Evolutionary conservation across 2,329 filamentous ascomycete genomes (phyloP).

Genomic region (Paecilomyces niveus): DNA sequence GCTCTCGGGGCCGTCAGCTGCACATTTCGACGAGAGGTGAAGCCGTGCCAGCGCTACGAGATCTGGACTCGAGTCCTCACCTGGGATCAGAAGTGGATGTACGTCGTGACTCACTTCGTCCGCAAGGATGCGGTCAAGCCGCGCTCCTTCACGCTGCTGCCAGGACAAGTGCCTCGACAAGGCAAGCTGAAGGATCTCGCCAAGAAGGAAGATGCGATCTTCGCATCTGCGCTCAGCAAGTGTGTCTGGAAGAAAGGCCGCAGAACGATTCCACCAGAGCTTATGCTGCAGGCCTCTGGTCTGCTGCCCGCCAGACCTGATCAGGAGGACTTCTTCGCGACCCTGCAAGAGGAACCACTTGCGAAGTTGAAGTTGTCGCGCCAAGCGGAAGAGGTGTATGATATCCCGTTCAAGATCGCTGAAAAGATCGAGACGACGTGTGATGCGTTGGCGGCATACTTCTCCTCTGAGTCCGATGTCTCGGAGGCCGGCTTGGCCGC

Average conservation of each 20-base stretch:
- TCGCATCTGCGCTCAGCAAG: slow-evolving; percentile 10
- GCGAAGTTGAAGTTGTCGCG: slow-evolving; percentile 7
- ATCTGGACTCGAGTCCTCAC: slow-evolving; percentile 18
- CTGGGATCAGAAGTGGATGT: slow-evolving; percentile 26
- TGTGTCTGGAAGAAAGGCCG: slow-evolving; percentile 12
- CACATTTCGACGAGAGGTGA: slow-evolving; percentile 16
- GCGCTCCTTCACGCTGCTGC: slow-evolving; percentile 7
- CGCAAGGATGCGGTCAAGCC: slow-evolving; percentile 7
- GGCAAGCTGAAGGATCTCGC: slow-evolving; percentile 8
- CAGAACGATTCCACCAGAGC: slow-evolving; percentile 23
- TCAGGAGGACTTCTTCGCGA: slow-evolving; percentile 7
- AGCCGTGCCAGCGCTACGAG: slow-evolving; percentile 16
- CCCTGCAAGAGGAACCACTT: slow-evolving; percentile 6
- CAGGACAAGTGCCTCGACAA: slow-evolving; percentile 2
- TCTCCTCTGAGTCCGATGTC: neutral
- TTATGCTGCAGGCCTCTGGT: slow-evolving; percentile 18
- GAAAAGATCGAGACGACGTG: slow-evolving; percentile 7
- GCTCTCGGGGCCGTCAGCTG: slow-evolving; percentile 14
- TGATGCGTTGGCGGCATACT: slow-evolving; percentile 4
- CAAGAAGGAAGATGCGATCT: slow-evolving; percentile 10
- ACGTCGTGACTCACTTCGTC: slow-evolving; percentile 23
- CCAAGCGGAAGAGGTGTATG: slow-evolving; percentile 9
- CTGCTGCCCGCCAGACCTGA: slow-evolving; percentile 10
- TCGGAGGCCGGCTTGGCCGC: slow-evolving; percentile 5
- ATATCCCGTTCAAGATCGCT: slow-evolving; percentile 8